Percentiles rank a stretch among this genome's conserved stretches.
Conservation (phyloP, 306 rosid species). For the Vachellia collinsii region DNA sequence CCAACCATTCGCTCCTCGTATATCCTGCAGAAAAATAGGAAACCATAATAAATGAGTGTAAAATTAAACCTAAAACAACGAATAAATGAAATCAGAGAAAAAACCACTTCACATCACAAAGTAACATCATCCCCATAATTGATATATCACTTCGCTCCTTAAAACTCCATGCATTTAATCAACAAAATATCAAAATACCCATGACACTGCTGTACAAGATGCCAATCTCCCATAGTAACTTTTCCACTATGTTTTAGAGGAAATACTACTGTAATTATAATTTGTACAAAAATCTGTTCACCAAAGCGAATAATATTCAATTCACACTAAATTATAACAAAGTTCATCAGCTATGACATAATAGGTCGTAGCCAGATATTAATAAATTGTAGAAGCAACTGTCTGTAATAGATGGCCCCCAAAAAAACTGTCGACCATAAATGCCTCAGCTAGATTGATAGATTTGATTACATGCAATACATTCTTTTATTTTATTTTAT, state of each 20-base stretch:
- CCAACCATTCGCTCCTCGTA: conserved; percentile 57
- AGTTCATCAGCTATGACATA: not conserved
- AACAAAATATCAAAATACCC: not conserved
- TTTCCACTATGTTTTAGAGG: not conserved
- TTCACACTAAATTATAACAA: not conserved
- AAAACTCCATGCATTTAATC: not conserved
- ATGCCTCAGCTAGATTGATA: not conserved
- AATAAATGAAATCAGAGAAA: not conserved
- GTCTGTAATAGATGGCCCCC: not conserved
- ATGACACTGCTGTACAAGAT: not conserved
- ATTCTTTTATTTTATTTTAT: too few relatives aligned
- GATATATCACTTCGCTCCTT: not conserved
- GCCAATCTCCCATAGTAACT: not conserved
- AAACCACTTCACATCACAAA: conserved; percentile 36
- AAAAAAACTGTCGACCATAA: not conserved
- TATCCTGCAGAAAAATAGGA: conserved; percentile 53
- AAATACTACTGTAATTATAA: not conserved
- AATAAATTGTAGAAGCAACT: not conserved
- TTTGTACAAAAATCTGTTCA: not conserved
- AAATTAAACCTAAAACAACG: conserved; percentile 16
- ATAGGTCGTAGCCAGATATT: not conserved
- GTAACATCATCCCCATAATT: not conserved
- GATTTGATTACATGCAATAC: not conserved
- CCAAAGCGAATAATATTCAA: not conserved
- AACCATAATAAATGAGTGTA: conserved; percentile 13